These are phyloP conservation scores for Solanum verrucosum DNA, from an alignment of 257 asterid genomes.

Conservation along the genomic window DNA sequence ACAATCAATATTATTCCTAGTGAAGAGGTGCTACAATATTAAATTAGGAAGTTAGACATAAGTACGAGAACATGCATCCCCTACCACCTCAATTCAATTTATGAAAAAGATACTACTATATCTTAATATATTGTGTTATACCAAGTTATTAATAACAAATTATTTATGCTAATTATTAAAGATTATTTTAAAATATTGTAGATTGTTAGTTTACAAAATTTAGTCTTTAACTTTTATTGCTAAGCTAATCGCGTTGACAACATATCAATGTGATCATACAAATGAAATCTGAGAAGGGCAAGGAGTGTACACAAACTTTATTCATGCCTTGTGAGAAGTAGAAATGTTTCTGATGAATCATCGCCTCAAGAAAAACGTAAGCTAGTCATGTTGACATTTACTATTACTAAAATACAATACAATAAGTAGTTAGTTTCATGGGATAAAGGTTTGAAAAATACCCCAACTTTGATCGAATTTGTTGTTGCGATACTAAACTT, in stretches of 20 bases:
- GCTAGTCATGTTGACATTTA: background rate
- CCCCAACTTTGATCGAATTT: too few relatives aligned
- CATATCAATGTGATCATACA: background rate
- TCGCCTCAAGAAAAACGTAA: background rate
- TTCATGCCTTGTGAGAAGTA: background rate
- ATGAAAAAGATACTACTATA: background rate
- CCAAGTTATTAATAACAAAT: background rate
- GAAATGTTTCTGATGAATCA: background rate
- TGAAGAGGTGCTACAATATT: background rate
- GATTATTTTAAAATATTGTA: background rate
- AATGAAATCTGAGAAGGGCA: background rate
- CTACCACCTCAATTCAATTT: background rate
- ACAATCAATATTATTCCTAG: background rate
- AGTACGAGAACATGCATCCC: background rate
- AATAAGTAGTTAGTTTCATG: background rate
- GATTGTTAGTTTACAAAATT: background rate
- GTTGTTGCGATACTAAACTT: too few relatives aligned
- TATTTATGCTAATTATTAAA: background rate
- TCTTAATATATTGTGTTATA: background rate
- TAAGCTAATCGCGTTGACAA: background rate
- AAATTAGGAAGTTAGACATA: background rate
- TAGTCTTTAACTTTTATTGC: background rate
- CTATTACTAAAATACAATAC: background rate
- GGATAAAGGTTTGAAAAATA: too few relatives aligned
- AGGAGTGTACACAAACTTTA: background rate